Evolutionary conservation across 225 moss, liverwort and hornwort genomes (phyloP), one percentile per base, ranked within the genome.

Genomic region (Sphagnum contortum): DNA sequence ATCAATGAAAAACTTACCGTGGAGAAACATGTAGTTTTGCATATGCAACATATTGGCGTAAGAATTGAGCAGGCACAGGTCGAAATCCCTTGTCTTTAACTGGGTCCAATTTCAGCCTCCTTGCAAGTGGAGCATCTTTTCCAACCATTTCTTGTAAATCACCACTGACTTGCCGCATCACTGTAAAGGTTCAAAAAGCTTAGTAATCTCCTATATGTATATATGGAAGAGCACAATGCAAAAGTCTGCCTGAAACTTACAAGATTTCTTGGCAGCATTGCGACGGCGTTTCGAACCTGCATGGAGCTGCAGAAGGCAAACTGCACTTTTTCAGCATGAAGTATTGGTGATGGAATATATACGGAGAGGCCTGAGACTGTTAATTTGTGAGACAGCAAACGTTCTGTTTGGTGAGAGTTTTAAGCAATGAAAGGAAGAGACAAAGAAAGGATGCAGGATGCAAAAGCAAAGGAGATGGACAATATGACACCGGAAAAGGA

Each of bases 1-100:
- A 52, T 52, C 7, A 5, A 52, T 52, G 52, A 52, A 5, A 52
- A 52, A 52, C 52, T 49, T 77, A 96, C 96, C 96, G 85, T 68
- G 96, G 96, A 70, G 80, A 79, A 11, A 93, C 93, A 63, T 87
- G 84, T 13, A 89, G 87, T 68, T 74, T 91, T 49, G 96, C 93
- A 74, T 98, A 98, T 63, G 93, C 89, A 50, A 98, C 85, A 62
- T 93, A 98, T 72, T 89, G 93, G 48, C 93, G 87, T 56, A 98
- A 88, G n/a, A 98, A 84, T 48, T 80, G 82, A 61, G 74, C 76
- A 68, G 96, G 89, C 73, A 98, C 70, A 63, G 91, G 90, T 68
- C 72, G 76, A 59, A 93, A 79, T 67, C 89, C 85, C 64, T 80
- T 81, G 71, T 89, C 91, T 73, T 81, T 75, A 48, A 68, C 60